These are phyloP conservation scores for Aspergillus sp. DNA, from an alignment of 2,329 filamentous ascomycete species.

Conservation along the genomic window DNA sequence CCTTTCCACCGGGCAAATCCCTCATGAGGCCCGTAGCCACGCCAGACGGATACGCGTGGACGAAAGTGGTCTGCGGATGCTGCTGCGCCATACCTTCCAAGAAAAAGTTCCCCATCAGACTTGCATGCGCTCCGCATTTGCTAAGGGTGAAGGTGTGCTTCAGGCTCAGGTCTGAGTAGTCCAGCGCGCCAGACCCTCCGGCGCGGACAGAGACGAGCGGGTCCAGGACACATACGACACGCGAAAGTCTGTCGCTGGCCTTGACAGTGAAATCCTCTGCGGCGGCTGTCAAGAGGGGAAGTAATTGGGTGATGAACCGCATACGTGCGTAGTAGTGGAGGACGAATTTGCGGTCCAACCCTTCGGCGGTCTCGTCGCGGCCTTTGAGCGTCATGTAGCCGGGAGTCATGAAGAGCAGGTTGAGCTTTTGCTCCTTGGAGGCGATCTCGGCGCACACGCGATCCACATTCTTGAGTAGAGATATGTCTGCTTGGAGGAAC, in stretches of 20 bases:
- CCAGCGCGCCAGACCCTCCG: conserved; percentile 34
- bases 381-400: conserved; percentile 34
- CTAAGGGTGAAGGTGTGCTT: conserved; percentile 32
- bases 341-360: conserved; percentile 47
- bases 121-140: conserved; percentile 38
- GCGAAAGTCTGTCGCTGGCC: conserved; percentile 26
- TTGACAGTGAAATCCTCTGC: background rate
- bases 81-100: conserved; percentile 32
- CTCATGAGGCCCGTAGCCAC: conserved; percentile 40
- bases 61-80: conserved; percentile 28
- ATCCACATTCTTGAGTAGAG: conserved; percentile 35
- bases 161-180: conserved; percentile 44
- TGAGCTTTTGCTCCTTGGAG: conserved; percentile 29
- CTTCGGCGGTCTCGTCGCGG: conserved; percentile 43
- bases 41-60: conserved; percentile 43
- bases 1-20: conserved; percentile 35
- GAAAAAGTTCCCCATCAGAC: conserved; percentile 38
- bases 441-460: conserved; percentile 30
- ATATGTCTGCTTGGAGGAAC: conserved; percentile 46
- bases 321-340: conserved; percentile 50
- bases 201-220: conserved; percentile 16
- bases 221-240: conserved; percentile 43
- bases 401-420: conserved; percentile 40
- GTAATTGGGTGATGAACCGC: conserved; percentile 43
- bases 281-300: conserved; percentile 34